Conservation (phyloP, 2,329 filamentous ascomycete species). For the Claviceps maximensis region DNA sequence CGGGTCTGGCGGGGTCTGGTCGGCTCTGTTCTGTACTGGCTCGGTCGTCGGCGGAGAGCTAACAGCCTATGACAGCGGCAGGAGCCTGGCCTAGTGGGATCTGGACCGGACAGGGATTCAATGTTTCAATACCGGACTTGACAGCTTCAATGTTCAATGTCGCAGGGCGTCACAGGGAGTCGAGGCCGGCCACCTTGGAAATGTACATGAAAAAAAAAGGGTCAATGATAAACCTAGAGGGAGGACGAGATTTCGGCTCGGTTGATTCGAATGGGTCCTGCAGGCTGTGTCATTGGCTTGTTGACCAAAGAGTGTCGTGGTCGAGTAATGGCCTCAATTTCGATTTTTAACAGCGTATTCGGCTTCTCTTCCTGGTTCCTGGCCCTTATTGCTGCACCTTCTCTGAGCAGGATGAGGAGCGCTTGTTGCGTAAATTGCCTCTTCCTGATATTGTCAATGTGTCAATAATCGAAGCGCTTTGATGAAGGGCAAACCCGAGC, state of each 20-base stretch:
- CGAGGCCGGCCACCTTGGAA: too few relatives aligned
- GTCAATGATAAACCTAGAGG: too few relatives aligned
- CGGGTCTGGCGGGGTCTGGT: too few relatives aligned
- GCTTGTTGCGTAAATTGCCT: neutral
- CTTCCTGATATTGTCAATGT: neutral
- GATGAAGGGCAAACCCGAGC: neutral
- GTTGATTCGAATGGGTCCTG: neutral
- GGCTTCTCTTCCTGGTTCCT: neutral
- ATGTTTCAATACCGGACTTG: too few relatives aligned
- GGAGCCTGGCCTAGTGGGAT: neutral
- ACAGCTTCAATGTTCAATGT: neutral
- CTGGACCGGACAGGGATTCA: neutral
- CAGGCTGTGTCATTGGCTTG: neutral
- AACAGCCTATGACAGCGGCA: neutral
- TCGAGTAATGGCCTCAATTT: neutral
- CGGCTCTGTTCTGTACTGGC: too few relatives aligned
- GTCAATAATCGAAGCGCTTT: too few relatives aligned
- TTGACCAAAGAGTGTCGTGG: neutral
- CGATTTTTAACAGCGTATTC: neutral
- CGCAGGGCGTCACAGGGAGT: too few relatives aligned
- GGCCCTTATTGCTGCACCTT: neutral
- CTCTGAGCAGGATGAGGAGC: neutral
- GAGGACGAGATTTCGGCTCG: neutral
- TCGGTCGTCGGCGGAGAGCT: too few relatives aligned
- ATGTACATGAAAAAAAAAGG: too few relatives aligned